These are phyloP conservation scores for Alternaria sp. DNA, from an alignment of 2,329 filamentous ascomycete genomes.

Conservation along the genomic window DNA sequence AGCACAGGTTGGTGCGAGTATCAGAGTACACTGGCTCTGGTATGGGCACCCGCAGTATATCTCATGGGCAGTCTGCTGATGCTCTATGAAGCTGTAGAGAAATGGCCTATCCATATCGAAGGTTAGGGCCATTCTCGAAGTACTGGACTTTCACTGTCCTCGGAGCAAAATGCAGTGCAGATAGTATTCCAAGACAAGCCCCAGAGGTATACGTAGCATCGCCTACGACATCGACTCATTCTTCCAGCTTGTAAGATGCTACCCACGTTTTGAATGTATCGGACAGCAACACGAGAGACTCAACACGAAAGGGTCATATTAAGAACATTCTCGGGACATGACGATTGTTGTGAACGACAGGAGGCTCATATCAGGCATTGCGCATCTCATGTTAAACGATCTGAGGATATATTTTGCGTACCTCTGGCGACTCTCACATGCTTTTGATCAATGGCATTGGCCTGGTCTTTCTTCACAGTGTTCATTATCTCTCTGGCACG, in stretches of 20 bases:
- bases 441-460: neutral
- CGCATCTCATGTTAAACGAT: neutral
- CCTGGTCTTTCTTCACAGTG: neutral
- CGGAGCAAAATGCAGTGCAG: neutral
- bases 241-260: neutral
- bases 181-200: neutral
- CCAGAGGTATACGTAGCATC: neutral
- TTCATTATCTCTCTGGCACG: neutral
- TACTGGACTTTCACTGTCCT: neutral
- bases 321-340: neutral
- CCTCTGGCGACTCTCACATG: neutral
- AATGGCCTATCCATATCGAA: neutral
- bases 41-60: neutral
- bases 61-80: neutral
- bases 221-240: neutral
- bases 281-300: neutral
- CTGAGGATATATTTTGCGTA: too few relatives aligned
- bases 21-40: neutral
- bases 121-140: neutral
- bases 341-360: neutral
- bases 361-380: neutral
- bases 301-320: neutral
- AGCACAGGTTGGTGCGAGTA: neutral
- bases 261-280: neutral
- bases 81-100: neutral